Conservation (phyloP, 1,284 basidiomycete species). For the Uromyces viciae-fabae region DNA sequence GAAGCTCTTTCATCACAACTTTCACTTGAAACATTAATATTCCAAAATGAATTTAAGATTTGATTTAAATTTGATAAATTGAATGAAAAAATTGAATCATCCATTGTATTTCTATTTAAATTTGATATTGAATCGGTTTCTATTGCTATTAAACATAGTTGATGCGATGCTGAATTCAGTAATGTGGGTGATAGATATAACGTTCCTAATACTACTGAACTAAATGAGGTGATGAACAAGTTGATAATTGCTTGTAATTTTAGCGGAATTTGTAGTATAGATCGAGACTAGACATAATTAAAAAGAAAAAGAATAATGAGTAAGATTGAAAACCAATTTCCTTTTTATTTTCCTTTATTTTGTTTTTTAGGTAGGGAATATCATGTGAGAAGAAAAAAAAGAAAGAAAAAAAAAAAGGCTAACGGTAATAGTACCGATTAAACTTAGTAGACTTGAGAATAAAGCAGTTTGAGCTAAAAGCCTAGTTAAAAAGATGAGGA, state of each 20-base stretch:
- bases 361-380: background rate
- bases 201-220: background rate
- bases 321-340: too few species aligned
- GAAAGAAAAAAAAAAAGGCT: background rate
- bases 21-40: background rate
- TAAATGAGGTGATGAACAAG: background rate
- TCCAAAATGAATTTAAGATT: background rate
- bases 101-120: background rate
- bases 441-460: background rate
- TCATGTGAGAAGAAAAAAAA: background rate
- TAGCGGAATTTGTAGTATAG: background rate
- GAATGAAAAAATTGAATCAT: background rate
- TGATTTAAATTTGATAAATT: background rate
- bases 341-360: background rate
- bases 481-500: background rate
- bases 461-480: background rate
- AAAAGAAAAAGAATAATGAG: too few species aligned
- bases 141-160: constrained; percentile 1
- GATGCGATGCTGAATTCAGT: background rate
- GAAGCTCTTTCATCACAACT: constrained; percentile 13
- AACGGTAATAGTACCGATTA: background rate
- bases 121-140: background rate
- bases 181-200: background rate
- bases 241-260: background rate
- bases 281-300: too few species aligned